These are phyloP conservation scores for Yamadazyma diospyri DNA, from an alignment of 1,139 yeast genomes.

Conservation along the genomic window DNA sequence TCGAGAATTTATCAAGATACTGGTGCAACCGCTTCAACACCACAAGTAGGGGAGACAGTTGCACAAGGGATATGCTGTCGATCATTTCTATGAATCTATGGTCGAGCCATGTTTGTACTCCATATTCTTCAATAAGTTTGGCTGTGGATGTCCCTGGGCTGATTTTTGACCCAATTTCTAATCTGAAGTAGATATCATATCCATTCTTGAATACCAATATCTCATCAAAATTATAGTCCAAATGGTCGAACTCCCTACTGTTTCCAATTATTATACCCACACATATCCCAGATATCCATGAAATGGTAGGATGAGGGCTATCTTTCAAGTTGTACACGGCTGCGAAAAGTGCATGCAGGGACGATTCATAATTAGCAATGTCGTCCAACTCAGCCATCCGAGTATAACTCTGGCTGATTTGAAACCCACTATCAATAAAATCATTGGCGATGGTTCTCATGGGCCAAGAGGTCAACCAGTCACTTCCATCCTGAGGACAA, in stretches of 20 bases:
- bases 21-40: neutral
- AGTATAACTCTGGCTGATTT: constrained; percentile 1
- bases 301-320: neutral
- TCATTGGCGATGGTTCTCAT: constrained; percentile 33
- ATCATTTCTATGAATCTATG: neutral
- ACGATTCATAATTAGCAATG: neutral
- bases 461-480: constrained; percentile 8
- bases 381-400: constrained; percentile 3
- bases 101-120: neutral
- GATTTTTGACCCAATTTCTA: neutral
- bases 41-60: constrained; percentile 1
- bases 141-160: neutral
- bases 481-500: neutral
- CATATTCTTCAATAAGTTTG: neutral
- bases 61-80: neutral
- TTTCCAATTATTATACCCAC: constrained; percentile 21
- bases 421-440: constrained; percentile 1
- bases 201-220: constrained; percentile 2
- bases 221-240: constrained; percentile 3
- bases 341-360: constrained; percentile 1
- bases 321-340: constrained; percentile 11
- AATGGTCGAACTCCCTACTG: constrained; percentile 2
- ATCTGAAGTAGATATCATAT: neutral
- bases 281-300: constrained; percentile 31
- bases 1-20: neutral